Evolutionary conservation across 2,329 filamentous ascomycete species (phyloP).

Genomic region (Fragosphaeria purpurea): DNA sequence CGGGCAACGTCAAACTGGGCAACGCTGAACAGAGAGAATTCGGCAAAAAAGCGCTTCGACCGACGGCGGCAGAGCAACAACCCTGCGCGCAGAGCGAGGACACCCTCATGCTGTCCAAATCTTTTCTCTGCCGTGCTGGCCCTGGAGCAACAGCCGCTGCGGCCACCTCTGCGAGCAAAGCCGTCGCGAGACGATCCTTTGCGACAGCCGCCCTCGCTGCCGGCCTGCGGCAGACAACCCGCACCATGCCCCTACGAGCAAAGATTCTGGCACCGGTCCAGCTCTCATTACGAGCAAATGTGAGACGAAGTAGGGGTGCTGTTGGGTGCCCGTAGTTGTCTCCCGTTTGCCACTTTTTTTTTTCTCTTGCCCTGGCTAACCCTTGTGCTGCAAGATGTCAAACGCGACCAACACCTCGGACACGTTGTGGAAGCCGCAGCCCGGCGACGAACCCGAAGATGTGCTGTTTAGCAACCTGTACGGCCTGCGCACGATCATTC

Average conservation of each 20-base stretch:
- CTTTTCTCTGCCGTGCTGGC: conserved; percentile 43
- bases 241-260: conserved; percentile 68
- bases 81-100: too few species aligned
- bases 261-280: conserved; percentile 54
- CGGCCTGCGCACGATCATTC: conserved; percentile 82
- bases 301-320: conserved; percentile 20
- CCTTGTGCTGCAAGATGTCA: conserved; percentile 23
- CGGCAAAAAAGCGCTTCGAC: too few species aligned
- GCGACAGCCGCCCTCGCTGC: neutral
- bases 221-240: conserved; percentile 10
- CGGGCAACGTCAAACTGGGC: too few species aligned
- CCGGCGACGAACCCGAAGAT: conserved; percentile 72
- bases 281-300: conserved; percentile 41
- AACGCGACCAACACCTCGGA: conserved; percentile 2
- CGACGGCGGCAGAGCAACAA: too few species aligned
- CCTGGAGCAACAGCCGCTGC: conserved; percentile 35
- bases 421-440: conserved; percentile 41
- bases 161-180: neutral
- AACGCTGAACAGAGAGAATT: too few species aligned
- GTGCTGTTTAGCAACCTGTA: conserved; percentile 85
- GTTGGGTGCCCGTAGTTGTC: too few species aligned
- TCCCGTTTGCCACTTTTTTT: too few species aligned
- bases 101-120: conserved; percentile 43
- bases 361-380: too few species aligned
- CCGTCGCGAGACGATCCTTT: neutral